Evolutionary conservation across 1,139 yeast species (phyloP), one percentile per base, ranked within the genome.

Genomic region (Diutina neorugosa): DNA sequence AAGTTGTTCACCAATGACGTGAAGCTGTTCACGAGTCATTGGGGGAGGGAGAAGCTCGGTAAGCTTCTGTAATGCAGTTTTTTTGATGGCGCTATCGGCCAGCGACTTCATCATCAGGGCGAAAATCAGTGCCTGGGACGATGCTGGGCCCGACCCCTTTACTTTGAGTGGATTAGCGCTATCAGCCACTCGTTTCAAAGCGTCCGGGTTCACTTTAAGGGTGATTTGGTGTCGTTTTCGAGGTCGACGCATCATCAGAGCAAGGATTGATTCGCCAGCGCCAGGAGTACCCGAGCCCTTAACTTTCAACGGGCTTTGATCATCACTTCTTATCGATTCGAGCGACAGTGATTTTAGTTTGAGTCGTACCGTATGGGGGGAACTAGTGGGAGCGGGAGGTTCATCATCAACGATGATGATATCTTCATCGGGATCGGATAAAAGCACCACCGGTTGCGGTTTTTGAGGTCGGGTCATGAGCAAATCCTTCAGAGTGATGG

Each of bases 81-180:
- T 53, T 44, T 56, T 58, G 5, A 57, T 50, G 43, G 56, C 47
- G 40, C 52, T 52, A 12, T 59, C 54, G 11, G 61, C 61, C 11
- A 37, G 53, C 21, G 50, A 46, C 31, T 55, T 56, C 61, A 58
- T 58, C 61, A 55, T 55, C 57, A 57, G 57, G 49, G 53, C 61
- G 56, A 54, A 58, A 1, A 56, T 61, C 27, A 54, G 55, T 1
- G 57, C 43, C 1, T 56, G 55, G 19, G 51, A 40, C 11, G 57
- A 55, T 23, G 51, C 52, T 9, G 55, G 41, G 25, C 40, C 42
- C n/a, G 52, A 18, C 31, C 54, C 54, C 1, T 51, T 34, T 2
- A 53, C 52, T 7, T 54, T 65, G 20, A 71, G 62, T 1, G 75
- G 73, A 53, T 67, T 70, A 49, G 58, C 62, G 51, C 56, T 57